Base-by-base conservation (phyloP, 1,284 basidiomycete genomes). In the Puccinia hordei region DNA sequence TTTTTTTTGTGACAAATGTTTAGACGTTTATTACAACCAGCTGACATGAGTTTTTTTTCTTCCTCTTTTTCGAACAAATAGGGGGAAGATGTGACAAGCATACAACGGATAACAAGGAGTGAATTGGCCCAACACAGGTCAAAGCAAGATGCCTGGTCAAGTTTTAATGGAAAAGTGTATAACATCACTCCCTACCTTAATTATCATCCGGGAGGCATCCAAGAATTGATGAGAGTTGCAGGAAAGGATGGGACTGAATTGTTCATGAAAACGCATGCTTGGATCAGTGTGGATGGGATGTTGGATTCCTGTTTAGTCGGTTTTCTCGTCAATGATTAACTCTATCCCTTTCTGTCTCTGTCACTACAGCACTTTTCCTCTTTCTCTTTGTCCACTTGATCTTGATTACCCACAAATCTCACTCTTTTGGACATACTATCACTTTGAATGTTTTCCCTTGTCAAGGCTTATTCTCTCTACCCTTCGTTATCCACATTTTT, bases 281-380 rank as follows among this genome's bases (percentile, higher is more conserved):
- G 95, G 96, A 94, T 99, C 41, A 98, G 95, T 83, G 89, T 90
- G 30, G 95, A 98, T 81, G 92, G 92, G 83, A 95, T 98, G 92
- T 88, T 99, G 59, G 94, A 97, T 85, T 89, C 90, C 57, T 96
- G 94, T 85, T 87, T 97, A 81, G 91, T 98, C 68, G 96, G 96
- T 19, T 92, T 97, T 83, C 87, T 97, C 57, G 90, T 94, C 19
- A 51, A 77, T 55, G 53, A 71, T 69, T 69, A 63, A n/a, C 2
- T n/a, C n/a, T 5, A 27, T 57, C 24, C 24, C 51, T 71, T 19
- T n/a, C n/a, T 30, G 8, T n/a, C 27, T 51, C 27, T 49, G 6
- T 33, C 19, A 35, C 49, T 4, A 12, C 19, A 17, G 5, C 24
- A 19, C 12, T 19, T 53, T 51, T 71, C 17, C 24, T 1, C 6